phyloP scores from a whole-genome alignment of 306 rosid species.

The Medicago truncatula region MtrunA17r5.0-ANR NC_053049.1:43848501-43849000 shows the following conservation, averaged over 20 bases:
- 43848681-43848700: conserved; percentile 5
- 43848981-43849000: conserved; percentile 50
- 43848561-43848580: background rate
- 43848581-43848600: background rate
- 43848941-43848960: background rate
- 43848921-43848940: background rate
- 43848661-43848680: background rate
- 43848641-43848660: background rate
- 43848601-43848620: background rate
- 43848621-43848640: conserved; percentile 6
- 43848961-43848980: conserved; percentile 15
- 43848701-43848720: conserved; percentile 45
- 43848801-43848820: conserved; percentile 43
- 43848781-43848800: conserved; percentile 46
- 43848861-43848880: conserved; percentile 33
- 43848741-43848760: background rate
- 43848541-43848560: background rate
- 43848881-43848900: conserved; percentile 15
- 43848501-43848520: background rate
- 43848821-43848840: conserved; percentile 62
- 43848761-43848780: conserved; percentile 36
- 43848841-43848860: conserved; percentile 55
- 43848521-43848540: background rate
- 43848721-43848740: conserved; percentile 32
- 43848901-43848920: background rate